These are phyloP conservation scores for Sonneratia caseolaris DNA, from an alignment of 345 rosid species.

Conservation along the genomic window DNA sequence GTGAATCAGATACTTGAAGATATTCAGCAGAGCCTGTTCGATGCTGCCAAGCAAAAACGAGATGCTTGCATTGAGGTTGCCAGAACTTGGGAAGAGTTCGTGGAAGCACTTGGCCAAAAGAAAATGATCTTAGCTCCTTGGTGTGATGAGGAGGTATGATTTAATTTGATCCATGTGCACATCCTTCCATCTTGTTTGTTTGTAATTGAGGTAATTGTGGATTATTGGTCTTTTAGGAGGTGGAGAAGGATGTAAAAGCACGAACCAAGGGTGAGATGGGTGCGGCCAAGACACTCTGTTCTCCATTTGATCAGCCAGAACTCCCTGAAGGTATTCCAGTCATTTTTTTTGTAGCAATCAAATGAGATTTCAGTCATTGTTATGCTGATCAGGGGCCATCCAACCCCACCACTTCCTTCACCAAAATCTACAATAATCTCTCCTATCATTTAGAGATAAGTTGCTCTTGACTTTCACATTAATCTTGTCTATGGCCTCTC, in stretches of 20 bases:
- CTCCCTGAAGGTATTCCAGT: conserved; percentile 46
- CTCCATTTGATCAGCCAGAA: conserved; percentile 94
- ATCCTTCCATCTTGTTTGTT: not conserved
- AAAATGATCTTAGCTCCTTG: conserved; percentile 95
- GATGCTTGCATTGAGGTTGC: conserved; percentile 60
- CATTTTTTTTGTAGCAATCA: too few relatives aligned
- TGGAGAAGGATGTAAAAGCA: conserved; percentile 81
- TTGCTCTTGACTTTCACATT: too few relatives aligned
- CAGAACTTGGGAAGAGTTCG: conserved; percentile 82
- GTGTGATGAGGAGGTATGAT: conserved; percentile 88
- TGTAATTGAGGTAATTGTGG: not conserved
- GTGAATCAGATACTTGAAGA: conserved; percentile 44
- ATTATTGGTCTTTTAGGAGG: conserved; percentile 38
- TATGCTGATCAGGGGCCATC: too few relatives aligned
- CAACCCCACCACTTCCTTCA: too few relatives aligned
- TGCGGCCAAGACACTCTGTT: conserved; percentile 86
- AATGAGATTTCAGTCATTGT: too few relatives aligned
- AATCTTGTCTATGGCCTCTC: too few relatives aligned
- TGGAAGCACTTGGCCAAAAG: conserved; percentile 57
- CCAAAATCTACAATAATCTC: too few relatives aligned
- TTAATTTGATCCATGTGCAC: not conserved
- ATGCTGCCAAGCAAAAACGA: conserved; percentile 57
- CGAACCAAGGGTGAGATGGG: conserved; percentile 89
- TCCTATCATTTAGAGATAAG: too few relatives aligned
- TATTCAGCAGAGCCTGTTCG: conserved; percentile 60